Evolutionary conservation across 768 basidiomycete species (phyloP).

Genomic region (Pluteus cervinus): DNA sequence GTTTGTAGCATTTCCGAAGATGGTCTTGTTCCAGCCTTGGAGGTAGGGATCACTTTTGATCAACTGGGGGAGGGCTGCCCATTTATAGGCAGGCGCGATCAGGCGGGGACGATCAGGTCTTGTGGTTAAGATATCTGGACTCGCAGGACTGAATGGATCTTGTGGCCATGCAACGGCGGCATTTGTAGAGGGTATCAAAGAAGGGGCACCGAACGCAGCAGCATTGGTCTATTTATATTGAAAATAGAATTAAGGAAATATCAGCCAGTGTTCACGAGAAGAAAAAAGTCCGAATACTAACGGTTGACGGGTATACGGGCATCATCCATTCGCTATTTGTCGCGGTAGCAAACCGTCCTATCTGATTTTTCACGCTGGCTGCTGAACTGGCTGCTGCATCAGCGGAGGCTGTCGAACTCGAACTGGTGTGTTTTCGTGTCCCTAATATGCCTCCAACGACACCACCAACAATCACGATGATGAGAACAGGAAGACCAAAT

Average conservation of each 20-base stretch:
- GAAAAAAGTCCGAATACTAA: constrained; percentile 33
- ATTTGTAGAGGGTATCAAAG: constrained; percentile 56
- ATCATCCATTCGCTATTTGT: constrained; percentile 77
- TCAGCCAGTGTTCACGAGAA: not conserved
- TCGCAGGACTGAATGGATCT: constrained; percentile 69
- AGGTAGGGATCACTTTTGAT: constrained; percentile 86
- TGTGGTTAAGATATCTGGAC: constrained; percentile 50
- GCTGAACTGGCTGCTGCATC: constrained; percentile 49
- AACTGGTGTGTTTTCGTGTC: constrained; percentile 42
- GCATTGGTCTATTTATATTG: constrained; percentile 61
- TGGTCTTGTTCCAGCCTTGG: constrained; percentile 82
- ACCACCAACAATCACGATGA: constrained; percentile 60
- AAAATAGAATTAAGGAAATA: constrained; percentile 9
- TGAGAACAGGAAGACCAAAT: constrained; percentile 59
- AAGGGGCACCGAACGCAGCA: constrained; percentile 64
- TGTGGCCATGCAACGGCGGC: constrained; percentile 63
- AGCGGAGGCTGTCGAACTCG: constrained; percentile 29
- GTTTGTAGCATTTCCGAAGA: constrained; percentile 82
- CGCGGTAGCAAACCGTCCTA: constrained; percentile 67
- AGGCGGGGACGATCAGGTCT: constrained; percentile 84
- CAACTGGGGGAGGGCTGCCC: constrained; percentile 72
- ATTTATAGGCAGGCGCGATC: constrained; percentile 89
- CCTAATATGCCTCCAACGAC: constrained; percentile 81
- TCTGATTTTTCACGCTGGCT: constrained; percentile 49
- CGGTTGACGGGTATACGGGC: constrained; percentile 85